Evolutionary conservation across 2,329 filamentous ascomycete species (phyloP), one percentile per base, ranked within the genome.

Genomic region (Emericellopsis cladophorae): DNA sequence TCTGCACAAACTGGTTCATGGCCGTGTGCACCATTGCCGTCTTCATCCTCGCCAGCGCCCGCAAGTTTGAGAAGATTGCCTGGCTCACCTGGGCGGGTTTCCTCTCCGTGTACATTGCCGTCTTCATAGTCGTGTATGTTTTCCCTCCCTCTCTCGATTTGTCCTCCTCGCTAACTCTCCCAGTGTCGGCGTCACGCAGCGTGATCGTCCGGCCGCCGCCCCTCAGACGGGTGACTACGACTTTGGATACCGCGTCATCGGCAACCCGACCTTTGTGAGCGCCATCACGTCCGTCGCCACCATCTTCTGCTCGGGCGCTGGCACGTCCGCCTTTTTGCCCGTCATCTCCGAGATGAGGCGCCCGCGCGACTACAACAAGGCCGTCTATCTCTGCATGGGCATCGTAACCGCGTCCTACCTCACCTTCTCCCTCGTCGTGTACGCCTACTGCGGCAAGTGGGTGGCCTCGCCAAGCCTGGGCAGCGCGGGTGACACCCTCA

Each of bases 291-390:
- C 75, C 32, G 65, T 68, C 0, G 64, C 66, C 2, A 76, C 72
- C 2, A 79, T 81, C 45, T 77, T 80, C 56, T 68, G 72, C 42
- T 74, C 73, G 2, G 68, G 66, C 7, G 71, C 75, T 0, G 74
- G 70, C 15, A 79, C 75, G 0, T 72, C 68, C 1, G 73, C 74
- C 2, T 81, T 80, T 50, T 57, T 81, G 2, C 74, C 76, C 5
- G 73, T 82, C 43, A 81, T 81, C 40, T 73, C 70, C 0, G 79
- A 82, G 58, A 82, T 82, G 76, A 63, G 60, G 34, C 63, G 66
- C 24, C 76, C 77, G 0, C 62, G 61, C 16, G 72, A 79, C 47
- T 81, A 73, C 54, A 67, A 66, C 44, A 79, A 79, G 53, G 69
- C 77, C 0, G 61, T 81, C 0, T 78, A 69, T 49, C 55, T 69